Conservation (phyloP, 495 filamentous ascomycete genomes). For the Talaromyces ruber region DNA sequence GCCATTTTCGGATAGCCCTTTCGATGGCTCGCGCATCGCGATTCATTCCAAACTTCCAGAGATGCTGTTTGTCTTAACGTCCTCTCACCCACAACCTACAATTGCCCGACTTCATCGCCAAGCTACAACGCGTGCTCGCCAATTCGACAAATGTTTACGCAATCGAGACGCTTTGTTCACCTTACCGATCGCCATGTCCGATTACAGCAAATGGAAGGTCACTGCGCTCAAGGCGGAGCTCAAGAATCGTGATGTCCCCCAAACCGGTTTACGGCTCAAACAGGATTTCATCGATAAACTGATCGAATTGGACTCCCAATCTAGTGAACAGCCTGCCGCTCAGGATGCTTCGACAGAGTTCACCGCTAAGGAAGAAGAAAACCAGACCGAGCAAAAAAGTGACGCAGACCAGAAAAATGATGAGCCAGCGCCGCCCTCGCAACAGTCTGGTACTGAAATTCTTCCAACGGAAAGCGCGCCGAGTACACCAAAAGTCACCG, state of each 20-base stretch:
- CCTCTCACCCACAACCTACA: background rate
- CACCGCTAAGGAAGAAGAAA: slow-evolving; percentile 8
- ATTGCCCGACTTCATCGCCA: background rate
- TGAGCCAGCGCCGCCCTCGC: background rate
- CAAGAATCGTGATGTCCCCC: slow-evolving; percentile 40
- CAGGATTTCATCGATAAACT: slow-evolving; percentile 39
- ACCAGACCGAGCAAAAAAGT: background rate
- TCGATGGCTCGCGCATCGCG: background rate
- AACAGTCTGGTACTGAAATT: background rate
- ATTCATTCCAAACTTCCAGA: background rate
- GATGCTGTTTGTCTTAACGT: background rate
- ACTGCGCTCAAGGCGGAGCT: slow-evolving; percentile 46
- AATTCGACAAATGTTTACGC: background rate
- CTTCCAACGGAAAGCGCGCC: background rate
- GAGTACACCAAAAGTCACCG: background rate
- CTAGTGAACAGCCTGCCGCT: slow-evolving; percentile 8
- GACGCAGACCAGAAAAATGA: slow-evolving; percentile 11
- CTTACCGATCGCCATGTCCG: slow-evolving; percentile 23
- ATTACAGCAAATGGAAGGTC: slow-evolving; percentile 46
- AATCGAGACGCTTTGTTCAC: background rate
- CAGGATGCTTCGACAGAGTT: slow-evolving; percentile 9
- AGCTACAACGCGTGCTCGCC: background rate
- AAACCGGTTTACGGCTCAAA: slow-evolving; percentile 42
- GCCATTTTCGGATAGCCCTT: background rate
- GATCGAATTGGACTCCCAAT: slow-evolving; percentile 32